phyloP scores from a whole-genome alignment of 257 asterid species.

The Linderniella brevidens region DNA sequence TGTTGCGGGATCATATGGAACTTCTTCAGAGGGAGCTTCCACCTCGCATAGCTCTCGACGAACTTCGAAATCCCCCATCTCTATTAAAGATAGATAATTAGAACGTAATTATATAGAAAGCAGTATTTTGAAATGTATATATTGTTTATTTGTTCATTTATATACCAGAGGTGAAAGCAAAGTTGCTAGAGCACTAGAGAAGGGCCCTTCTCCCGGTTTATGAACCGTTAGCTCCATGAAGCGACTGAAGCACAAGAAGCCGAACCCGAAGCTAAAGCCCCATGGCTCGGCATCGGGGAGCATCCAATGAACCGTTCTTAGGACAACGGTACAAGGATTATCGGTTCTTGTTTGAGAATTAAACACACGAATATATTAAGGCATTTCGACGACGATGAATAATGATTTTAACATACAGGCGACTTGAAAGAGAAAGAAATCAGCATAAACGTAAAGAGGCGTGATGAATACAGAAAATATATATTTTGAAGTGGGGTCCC shows the following conservation, averaged over 20 bases:
- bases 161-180: slow-evolving; percentile 45
- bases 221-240: slow-evolving; percentile 58
- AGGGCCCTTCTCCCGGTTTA: slow-evolving; percentile 47
- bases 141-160: too few species aligned
- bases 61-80: slow-evolving; percentile 45
- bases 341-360: too few species aligned
- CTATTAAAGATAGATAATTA: slow-evolving; percentile 12
- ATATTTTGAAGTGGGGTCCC: too few species aligned
- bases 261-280: slow-evolving; percentile 24
- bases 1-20: slow-evolving; percentile 39
- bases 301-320: slow-evolving; percentile 39
- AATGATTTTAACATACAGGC: too few species aligned
- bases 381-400: too few species aligned
- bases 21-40: slow-evolving; percentile 39
- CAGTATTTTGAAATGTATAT: too few species aligned
- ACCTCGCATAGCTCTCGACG: slow-evolving; percentile 30
- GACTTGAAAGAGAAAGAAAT: too few species aligned
- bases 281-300: slow-evolving; percentile 19
- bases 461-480: too few species aligned
- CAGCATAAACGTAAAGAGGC: too few species aligned
- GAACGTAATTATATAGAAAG: neutral
- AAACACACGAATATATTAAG: too few species aligned
- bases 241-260: slow-evolving; percentile 24
- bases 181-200: slow-evolving; percentile 22
- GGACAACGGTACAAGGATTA: slow-evolving; percentile 40